A percentile compares a stretch with the other conserved stretches of the same genome.
Conservation (phyloP, 106 monocot genomes). For the Platanthera zijinensis region DNA sequence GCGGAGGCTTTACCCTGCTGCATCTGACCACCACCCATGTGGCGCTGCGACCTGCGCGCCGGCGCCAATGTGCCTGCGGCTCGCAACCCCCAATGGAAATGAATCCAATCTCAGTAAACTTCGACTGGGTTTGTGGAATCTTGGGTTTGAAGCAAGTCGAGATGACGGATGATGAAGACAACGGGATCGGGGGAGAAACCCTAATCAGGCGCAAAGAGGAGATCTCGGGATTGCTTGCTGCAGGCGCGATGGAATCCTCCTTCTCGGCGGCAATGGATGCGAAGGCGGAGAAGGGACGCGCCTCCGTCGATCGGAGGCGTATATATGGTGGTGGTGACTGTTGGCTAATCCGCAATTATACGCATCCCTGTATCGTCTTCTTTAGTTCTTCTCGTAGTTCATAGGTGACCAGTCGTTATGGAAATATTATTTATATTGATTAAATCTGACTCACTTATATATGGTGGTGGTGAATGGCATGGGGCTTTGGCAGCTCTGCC, state of each 20-base stretch:
- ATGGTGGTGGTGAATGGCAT: too few species aligned
- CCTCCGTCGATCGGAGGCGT: background rate
- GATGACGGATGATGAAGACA: background rate
- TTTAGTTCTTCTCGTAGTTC: background rate
- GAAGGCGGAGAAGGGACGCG: background rate
- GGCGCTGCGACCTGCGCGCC: slow-evolving; percentile 64
- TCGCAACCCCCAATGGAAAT: background rate
- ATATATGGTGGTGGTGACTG: background rate
- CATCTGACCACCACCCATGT: slow-evolving; percentile 44
- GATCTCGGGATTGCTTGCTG: slow-evolving; percentile 5
- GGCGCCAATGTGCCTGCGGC: slow-evolving; percentile 47
- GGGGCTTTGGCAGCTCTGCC: too few species aligned
- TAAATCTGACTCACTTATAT: too few species aligned
- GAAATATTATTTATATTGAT: background rate
- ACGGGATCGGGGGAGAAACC: background rate
- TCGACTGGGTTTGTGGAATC: background rate
- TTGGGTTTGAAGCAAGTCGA: background rate
- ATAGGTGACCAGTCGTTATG: background rate
- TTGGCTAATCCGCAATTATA: slow-evolving; percentile 4
- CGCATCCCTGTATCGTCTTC: background rate
- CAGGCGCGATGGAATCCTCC: background rate
- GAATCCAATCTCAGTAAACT: background rate
- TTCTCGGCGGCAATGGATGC: background rate
- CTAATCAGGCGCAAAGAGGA: background rate
- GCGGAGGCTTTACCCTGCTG: slow-evolving; percentile 43